Conservation (phyloP, 257 asterid genomes). For the Nicotiana attenuata region DNA sequence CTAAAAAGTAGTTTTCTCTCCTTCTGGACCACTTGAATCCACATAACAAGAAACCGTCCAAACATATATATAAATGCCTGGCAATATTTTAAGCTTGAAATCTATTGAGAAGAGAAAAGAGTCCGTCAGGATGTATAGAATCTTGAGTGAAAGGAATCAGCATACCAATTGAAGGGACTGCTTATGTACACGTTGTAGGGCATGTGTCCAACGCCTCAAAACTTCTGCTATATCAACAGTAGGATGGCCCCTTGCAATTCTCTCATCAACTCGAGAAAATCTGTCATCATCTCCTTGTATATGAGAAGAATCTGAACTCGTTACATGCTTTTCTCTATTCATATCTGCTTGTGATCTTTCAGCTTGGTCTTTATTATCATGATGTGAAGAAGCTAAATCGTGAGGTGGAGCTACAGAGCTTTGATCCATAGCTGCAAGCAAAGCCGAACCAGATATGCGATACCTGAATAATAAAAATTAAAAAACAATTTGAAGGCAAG, state of each 20-base stretch:
- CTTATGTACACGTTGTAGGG: conserved; percentile 95
- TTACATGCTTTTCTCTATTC: conserved; percentile 31
- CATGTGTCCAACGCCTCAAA: conserved; percentile 97
- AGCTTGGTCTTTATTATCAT: conserved; percentile 45
- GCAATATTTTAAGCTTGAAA: background rate
- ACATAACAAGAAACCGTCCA: background rate
- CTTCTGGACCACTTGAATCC: conserved; percentile 7
- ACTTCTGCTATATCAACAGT: conserved; percentile 97
- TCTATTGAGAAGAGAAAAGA: background rate
- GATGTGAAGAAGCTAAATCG: conserved; percentile 41
- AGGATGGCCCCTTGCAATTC: conserved; percentile 73
- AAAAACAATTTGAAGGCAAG: background rate
- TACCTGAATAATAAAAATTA: conserved; percentile 52
- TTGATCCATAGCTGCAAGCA: conserved; percentile 94
- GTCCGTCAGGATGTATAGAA: background rate
- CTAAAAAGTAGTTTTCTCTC: background rate
- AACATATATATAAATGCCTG: background rate
- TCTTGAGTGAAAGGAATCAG: conserved; percentile 13
- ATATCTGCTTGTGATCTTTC: conserved; percentile 42
- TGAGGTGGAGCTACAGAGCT: conserved; percentile 58
- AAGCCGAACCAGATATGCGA: conserved; percentile 94
- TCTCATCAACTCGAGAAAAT: conserved; percentile 58
- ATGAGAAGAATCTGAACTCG: conserved; percentile 28
- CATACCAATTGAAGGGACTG: conserved; percentile 88
- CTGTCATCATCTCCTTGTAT: conserved; percentile 50